phyloP scores from a whole-genome alignment of 2,329 filamentous ascomycete species.

The Furcasterigmium furcatum region DNA sequence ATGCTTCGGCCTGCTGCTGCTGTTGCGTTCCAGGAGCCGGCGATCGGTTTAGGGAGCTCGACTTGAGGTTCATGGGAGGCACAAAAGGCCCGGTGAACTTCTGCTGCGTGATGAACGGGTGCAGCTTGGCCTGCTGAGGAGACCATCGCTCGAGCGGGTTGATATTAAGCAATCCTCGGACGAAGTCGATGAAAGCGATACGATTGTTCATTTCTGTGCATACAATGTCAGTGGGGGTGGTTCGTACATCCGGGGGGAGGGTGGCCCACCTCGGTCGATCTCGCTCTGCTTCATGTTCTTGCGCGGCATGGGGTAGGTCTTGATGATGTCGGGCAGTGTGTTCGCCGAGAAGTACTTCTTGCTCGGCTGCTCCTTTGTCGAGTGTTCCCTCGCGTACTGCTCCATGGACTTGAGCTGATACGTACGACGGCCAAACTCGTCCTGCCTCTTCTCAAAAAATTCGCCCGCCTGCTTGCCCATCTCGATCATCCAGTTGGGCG shows the following conservation, averaged over 20 bases:
- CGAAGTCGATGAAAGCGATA: conserved; percentile 96
- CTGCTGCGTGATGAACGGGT: conserved; percentile 97
- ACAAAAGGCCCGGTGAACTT: conserved; percentile 97
- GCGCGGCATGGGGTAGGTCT: conserved; percentile 94
- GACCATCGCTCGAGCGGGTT: conserved; percentile 98
- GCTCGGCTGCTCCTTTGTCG: conserved; percentile 96
- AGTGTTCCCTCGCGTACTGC: conserved; percentile 92
- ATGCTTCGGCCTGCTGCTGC: conserved; percentile 89
- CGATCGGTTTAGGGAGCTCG: conserved; percentile 79
- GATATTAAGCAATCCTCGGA: conserved; percentile 86
- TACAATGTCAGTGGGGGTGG: conserved; percentile 13
- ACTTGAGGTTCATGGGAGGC: conserved; percentile 93
- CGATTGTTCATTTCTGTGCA: conserved; percentile 93
- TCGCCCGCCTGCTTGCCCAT: conserved; percentile 97
- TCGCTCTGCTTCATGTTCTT: conserved; percentile 99
- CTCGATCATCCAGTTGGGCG: conserved; percentile 98
- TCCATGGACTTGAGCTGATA: conserved; percentile 97
- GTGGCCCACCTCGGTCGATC: conserved; percentile 77
- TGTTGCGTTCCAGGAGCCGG: conserved; percentile 92
- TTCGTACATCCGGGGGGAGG: not conserved
- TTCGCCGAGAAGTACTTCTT: conserved; percentile 99
- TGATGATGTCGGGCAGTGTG: conserved; percentile 93
- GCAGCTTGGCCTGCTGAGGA: conserved; percentile 92
- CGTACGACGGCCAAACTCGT: conserved; percentile 88
- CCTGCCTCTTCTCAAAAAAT: conserved; percentile 89